Base-by-base conservation (phyloP, 768 basidiomycete genomes). In the Polyporus arcularius region DNA sequence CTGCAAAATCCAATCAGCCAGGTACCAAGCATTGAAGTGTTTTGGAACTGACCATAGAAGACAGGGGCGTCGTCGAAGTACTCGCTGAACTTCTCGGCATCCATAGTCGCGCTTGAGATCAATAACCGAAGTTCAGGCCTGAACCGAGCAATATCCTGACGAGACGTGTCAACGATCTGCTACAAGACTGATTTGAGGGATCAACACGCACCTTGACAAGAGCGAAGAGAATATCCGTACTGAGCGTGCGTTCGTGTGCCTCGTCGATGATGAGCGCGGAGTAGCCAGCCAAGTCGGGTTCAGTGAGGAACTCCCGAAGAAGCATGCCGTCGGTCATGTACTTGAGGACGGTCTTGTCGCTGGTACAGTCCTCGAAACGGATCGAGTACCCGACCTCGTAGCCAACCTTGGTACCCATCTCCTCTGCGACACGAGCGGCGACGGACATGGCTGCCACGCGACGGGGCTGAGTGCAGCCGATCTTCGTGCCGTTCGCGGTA, bases 311-410 rank as follows among this genome's bases (percentile, higher is more conserved):
- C 74, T 98, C 95, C 69, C 97, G 85, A 47, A 98, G 78, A 30
- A 99, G 81, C 97, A 99, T 98, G 38, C 97, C 97, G 70, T 99
- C 97, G 46, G 97, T 99, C 97, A 99, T 97, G 76, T 99, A 99
- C 76, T 99, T 98, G 70, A 99, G 80, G 46, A 96, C 90, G 4
- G 97, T 99, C 80, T 97, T 98, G 80, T 98, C 95, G 78, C 94
- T 97, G 18, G 97, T 99, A 74, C 95, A 97, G 74, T 99, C 97
- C 76, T 99, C 97, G 77, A 99, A 99, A 35, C 97, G 93, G 67
- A 99, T 99, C 38, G 96, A 96, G 75, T 99, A 99, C n/a, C 97
- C 97, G 52, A 99, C 97, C 76, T 98, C 96, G 67, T 96, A 92
- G 10, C 97, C 97, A 42, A 99, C 88, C 74, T 98, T 91, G 3